phyloP scores from a whole-genome alignment of 352 stramenopile genomes.

The Pythium sp. region DNA sequence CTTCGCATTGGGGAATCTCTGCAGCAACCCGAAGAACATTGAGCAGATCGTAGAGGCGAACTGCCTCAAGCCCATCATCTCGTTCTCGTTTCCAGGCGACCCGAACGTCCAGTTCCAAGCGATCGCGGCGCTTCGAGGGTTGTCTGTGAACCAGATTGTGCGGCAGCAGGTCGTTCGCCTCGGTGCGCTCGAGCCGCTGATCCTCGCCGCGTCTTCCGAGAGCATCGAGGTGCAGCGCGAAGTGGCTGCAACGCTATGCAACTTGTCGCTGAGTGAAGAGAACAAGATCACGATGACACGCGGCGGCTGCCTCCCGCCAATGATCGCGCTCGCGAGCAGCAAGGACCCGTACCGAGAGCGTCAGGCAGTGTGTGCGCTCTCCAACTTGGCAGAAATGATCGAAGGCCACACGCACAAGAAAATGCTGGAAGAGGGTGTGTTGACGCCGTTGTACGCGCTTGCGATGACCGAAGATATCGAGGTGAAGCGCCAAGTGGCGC shows the following conservation, averaged over 20 bases:
- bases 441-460: slow-evolving; percentile 90
- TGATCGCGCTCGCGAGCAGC: slow-evolving; percentile 87
- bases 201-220: slow-evolving; percentile 86
- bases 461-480: slow-evolving; percentile 74
- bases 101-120: slow-evolving; percentile 97
- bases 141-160: slow-evolving; percentile 90
- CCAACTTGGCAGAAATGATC: slow-evolving; percentile 96
- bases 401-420: slow-evolving; percentile 94
- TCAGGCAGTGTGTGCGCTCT: slow-evolving; percentile 91
- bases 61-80: slow-evolving; percentile 92
- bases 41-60: slow-evolving; percentile 87
- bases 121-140: slow-evolving; percentile 90
- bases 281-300: slow-evolving; percentile 96
- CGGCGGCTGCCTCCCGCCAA: slow-evolving; percentile 89
- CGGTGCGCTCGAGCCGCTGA: slow-evolving; percentile 93
- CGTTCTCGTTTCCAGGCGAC: slow-evolving; percentile 92
- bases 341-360: slow-evolving; percentile 89
- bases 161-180: slow-evolving; percentile 90
- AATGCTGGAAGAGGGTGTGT: slow-evolving; percentile 91
- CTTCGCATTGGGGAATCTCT: slow-evolving; percentile 95
- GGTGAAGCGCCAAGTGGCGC: slow-evolving; percentile 90
- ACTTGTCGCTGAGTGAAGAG: slow-evolving; percentile 93
- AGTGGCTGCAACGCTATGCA: slow-evolving; percentile 92
- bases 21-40: slow-evolving; percentile 89
- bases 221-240: slow-evolving; percentile 96